A percentile compares a stretch with the other conserved stretches of the same genome.
Evolutionary conservation across 1,284 basidiomycete species (phyloP).

Genomic region (Heterobasidion annosum): DNA sequence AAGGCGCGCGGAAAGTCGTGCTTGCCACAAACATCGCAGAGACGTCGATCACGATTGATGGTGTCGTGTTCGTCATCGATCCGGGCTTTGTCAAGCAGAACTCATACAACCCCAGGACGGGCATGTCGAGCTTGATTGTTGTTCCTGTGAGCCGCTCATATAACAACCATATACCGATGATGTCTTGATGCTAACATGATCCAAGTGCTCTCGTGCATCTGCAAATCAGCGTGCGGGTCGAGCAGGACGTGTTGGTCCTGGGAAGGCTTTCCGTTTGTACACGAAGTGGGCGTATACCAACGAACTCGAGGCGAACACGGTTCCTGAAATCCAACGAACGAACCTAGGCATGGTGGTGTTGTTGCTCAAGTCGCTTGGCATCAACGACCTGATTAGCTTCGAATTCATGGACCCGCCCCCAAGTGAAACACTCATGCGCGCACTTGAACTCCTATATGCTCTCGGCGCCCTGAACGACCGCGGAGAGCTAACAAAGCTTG

Average conservation of each 20-base stretch:
- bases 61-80: conserved; percentile 96
- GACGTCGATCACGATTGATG: conserved; percentile 96
- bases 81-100: conserved; percentile 98
- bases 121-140: conserved; percentile 92
- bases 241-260: conserved; percentile 95
- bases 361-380: conserved; percentile 90
- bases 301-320: conserved; percentile 93
- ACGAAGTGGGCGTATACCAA: conserved; percentile 96
- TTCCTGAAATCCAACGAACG: conserved; percentile 97
- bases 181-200: conserved; percentile 4
- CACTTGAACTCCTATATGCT: conserved; percentile 90
- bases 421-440: conserved; percentile 95
- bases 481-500: conserved; percentile 94
- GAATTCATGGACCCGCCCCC: conserved; percentile 99
- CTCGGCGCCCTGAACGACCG: conserved; percentile 94
- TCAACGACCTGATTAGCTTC: conserved; percentile 96
- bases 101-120: conserved; percentile 92
- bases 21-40: conserved; percentile 99
- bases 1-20: conserved; percentile 93
- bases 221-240: conserved; percentile 96
- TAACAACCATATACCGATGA: neutral
- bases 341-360: conserved; percentile 97
- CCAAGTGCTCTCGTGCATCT: conserved; percentile 88
- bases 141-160: conserved; percentile 63
- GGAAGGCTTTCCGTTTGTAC: conserved; percentile 96